These are phyloP conservation scores for Neurospora hispaniola DNA, from an alignment of 495 filamentous ascomycete species.

Conservation along the genomic window DNA sequence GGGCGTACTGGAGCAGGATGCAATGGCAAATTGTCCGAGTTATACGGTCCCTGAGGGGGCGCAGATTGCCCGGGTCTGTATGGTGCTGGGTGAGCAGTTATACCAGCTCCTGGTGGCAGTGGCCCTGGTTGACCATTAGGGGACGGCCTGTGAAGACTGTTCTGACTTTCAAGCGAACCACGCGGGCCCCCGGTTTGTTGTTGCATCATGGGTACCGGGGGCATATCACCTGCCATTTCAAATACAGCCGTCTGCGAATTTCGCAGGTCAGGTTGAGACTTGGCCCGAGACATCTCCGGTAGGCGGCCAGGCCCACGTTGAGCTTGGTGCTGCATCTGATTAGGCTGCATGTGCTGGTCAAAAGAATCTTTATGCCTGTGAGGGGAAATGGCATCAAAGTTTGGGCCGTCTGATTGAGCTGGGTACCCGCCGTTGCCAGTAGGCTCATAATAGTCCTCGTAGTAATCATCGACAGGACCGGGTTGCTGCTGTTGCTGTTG, in stretches of 20 bases:
- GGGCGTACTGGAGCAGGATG: constrained; percentile 76
- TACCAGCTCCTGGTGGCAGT: constrained; percentile 18
- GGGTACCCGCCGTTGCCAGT: constrained; percentile 17
- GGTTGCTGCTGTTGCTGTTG: constrained; percentile 22
- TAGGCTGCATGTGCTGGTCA: constrained; percentile 33
- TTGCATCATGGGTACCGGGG: constrained; percentile 34
- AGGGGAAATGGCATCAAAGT: constrained; percentile 58
- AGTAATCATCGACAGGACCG: constrained; percentile 40
- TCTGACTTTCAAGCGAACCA: constrained; percentile 7
- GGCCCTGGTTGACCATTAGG: constrained; percentile 19
- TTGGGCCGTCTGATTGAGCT: constrained; percentile 51
- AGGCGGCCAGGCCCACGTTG: constrained; percentile 33
- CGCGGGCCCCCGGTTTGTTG: background rate
- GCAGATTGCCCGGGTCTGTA: constrained; percentile 24
- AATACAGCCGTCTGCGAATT: constrained; percentile 54
- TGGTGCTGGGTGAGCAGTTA: constrained; percentile 22
- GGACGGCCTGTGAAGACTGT: constrained; percentile 16
- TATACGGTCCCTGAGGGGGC: constrained; percentile 12
- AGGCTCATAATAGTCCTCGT: constrained; percentile 45
- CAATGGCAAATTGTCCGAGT: constrained; percentile 53
- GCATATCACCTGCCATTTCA: constrained; percentile 56
- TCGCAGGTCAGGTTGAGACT: constrained; percentile 60
- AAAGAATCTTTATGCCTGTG: constrained; percentile 35
- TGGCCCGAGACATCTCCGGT: constrained; percentile 40
- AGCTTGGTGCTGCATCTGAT: constrained; percentile 18